Conservation (phyloP, 495 filamentous ascomycete species). For the Pyronema domesticum region DNA sequence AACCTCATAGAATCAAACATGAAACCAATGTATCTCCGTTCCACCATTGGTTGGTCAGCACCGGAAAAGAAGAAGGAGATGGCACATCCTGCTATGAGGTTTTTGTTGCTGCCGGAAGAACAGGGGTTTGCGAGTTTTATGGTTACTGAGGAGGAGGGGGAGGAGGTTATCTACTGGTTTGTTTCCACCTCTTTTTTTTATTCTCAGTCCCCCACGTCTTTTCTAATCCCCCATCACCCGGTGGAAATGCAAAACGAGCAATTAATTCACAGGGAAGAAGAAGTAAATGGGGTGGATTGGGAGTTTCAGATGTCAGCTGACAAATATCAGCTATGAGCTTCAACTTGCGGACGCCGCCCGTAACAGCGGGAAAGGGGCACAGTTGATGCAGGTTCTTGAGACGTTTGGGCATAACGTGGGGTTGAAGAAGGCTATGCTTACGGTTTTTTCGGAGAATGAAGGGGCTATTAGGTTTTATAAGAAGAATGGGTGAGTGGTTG, state of each 20-base stretch:
- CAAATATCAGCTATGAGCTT: conserved; percentile 11
- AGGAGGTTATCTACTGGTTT: conserved; percentile 47
- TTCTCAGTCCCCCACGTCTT: too few relatives aligned
- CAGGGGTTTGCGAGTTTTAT: conserved; percentile 48
- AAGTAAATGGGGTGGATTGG: too few relatives aligned
- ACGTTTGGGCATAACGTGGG: conserved; percentile 14
- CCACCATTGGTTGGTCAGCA: conserved; percentile 40
- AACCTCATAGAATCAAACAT: conserved; percentile 39
- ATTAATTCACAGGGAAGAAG: too few relatives aligned
- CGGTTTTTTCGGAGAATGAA: conserved; percentile 20
- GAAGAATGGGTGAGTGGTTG: conserved; percentile 9
- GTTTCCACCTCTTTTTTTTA: not conserved
- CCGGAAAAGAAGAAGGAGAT: conserved; percentile 44
- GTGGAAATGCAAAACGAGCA: too few relatives aligned
- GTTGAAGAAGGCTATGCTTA: conserved; percentile 18
- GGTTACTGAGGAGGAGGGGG: conserved; percentile 43
- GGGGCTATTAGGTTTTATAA: conserved; percentile 13
- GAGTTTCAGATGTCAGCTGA: too few relatives aligned
- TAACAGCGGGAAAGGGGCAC: conserved; percentile 7
- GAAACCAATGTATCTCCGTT: conserved; percentile 34
- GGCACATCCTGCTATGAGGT: conserved; percentile 38
- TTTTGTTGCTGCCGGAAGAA: conserved; percentile 29
- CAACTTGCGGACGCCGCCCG: conserved; percentile 6
- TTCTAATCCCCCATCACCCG: too few relatives aligned
- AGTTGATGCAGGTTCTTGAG: conserved; percentile 11